These are phyloP conservation scores for Pseudopyricularia javanii DNA, from an alignment of 2,329 filamentous ascomycete species.

Conservation along the genomic window DNA sequence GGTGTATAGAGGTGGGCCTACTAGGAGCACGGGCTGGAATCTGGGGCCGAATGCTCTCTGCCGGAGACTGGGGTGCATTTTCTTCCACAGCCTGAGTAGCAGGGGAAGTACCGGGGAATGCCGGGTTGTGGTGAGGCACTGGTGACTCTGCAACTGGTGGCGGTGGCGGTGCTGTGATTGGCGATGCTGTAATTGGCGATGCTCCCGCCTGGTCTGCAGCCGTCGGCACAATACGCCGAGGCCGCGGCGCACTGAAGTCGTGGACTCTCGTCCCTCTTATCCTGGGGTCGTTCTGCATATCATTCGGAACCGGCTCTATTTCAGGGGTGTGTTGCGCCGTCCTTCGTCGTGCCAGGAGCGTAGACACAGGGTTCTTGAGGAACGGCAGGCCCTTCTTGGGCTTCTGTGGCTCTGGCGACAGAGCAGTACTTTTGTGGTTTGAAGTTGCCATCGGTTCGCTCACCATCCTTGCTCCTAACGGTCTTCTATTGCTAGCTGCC, in stretches of 20 bases:
- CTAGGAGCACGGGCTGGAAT: neutral
- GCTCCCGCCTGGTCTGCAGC: neutral
- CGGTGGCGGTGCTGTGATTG: neutral
- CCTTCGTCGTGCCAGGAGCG: conserved; percentile 43
- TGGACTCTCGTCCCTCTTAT: conserved; percentile 54
- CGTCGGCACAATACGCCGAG: conserved; percentile 25
- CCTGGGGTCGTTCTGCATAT: conserved; percentile 36
- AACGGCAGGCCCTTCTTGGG: conserved; percentile 43
- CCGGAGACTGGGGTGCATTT: neutral
- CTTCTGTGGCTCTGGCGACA: conserved; percentile 26
- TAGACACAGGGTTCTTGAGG: conserved; percentile 47
- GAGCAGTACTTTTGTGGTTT: neutral
- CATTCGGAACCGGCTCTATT: conserved; percentile 24
- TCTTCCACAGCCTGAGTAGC: neutral
- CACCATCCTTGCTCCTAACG: conserved; percentile 24
- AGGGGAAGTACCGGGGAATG: neutral
- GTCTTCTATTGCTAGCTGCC: conserved; percentile 23
- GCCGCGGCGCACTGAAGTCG: conserved; percentile 51
- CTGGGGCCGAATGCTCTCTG: neutral
- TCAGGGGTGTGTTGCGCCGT: conserved; percentile 36
- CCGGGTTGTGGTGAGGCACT: neutral
- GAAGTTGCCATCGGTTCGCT: conserved; percentile 21
- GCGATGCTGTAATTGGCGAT: neutral
- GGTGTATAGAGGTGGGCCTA: neutral
- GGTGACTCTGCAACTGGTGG: neutral